Evolutionary conservation across 2,329 filamentous ascomycete species (phyloP), one percentile per base, ranked within the genome.

Genomic region (Curvularia lunata): DNA sequence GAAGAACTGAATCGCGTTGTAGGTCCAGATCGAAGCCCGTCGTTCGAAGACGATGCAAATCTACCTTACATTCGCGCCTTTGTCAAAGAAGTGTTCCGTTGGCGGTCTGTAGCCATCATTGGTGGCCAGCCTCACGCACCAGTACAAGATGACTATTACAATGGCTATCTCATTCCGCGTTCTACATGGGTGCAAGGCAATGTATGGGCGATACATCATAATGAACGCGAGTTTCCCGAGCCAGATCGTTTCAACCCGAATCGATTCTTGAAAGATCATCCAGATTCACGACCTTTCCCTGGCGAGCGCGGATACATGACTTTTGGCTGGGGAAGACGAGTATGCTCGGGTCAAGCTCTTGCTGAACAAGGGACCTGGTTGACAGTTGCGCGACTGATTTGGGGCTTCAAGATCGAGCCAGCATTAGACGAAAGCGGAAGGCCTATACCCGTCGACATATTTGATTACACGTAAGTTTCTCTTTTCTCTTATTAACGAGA

Each of bases 351-450:
- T 0, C 83, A 84, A 28, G 82, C 85, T 51, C 75, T 87, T 18
- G 85, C 85, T 1, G 85, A 88, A 70, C 83, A 86, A 65, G 84
- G 85, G 5, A 84, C 84, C 0, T 87, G 84, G 79, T 81, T 87
- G 64, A 85, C 82, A 0, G 78, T 87, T 43, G 82, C 83, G 8
- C 75, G 85, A 13, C 65, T 87, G 27, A 75, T 88, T 6, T 87
- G 85, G 84, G 84, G 79, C 0, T 88, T 86, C 65, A 77, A 79
- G 53, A 82, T 86, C 55, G 70, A 77, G 51, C 77, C 79, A 43
- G 77, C 72, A 30, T 54, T 77, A 12, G 77, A 80, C 65, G 65
- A 66, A 27, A 59, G 73, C 28, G 83, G 83, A 0, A 79, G 77
- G 23, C 76, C 79, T 18, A 76, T 84, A 18, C 79, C 82, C 1